phyloP scores from a whole-genome alignment of 225 moss, liverwort and hornwort genomes.

The Pseudoscleropodium purum region DNA sequence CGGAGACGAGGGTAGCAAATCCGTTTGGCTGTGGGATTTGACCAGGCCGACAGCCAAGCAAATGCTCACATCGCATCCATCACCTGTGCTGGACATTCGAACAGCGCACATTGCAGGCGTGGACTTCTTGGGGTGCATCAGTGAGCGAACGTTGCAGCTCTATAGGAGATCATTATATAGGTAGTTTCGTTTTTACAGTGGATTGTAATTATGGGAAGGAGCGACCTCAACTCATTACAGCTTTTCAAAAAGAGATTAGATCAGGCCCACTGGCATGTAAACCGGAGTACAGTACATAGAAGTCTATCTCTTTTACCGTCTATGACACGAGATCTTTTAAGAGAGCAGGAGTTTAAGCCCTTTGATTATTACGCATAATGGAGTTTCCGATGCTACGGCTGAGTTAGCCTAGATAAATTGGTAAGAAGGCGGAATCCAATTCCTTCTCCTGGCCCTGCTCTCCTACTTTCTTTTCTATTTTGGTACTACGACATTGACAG shows the following conservation, averaged over 20 bases:
- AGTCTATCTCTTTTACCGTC: background rate
- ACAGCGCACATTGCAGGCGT: conserved; percentile 36
- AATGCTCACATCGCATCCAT: conserved; percentile 47
- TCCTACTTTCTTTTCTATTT: background rate
- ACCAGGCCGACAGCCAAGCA: conserved; percentile 19
- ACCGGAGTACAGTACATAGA: background rate
- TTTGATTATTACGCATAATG: background rate
- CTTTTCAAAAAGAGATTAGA: background rate
- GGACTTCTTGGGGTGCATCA: conserved; percentile 63
- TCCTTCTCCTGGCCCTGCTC: background rate
- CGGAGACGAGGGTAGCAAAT: conserved; percentile 73
- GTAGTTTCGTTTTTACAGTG: background rate
- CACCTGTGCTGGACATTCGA: conserved; percentile 68
- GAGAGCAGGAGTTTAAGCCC: background rate
- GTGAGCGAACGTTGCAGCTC: conserved; percentile 63
- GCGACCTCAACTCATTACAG: background rate
- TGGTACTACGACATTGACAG: background rate
- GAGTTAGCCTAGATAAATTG: background rate
- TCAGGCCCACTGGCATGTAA: background rate
- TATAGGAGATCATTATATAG: conserved; percentile 24
- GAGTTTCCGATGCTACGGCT: background rate
- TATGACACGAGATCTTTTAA: background rate
- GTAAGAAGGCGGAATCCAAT: background rate
- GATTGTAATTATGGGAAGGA: background rate
- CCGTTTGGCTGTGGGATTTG: conserved; percentile 79